Evolutionary conservation across 176 grass and related monocot genomes (phyloP), one percentile per base, ranked within the genome.

Genomic region (Oryza rufipogon): DNA sequence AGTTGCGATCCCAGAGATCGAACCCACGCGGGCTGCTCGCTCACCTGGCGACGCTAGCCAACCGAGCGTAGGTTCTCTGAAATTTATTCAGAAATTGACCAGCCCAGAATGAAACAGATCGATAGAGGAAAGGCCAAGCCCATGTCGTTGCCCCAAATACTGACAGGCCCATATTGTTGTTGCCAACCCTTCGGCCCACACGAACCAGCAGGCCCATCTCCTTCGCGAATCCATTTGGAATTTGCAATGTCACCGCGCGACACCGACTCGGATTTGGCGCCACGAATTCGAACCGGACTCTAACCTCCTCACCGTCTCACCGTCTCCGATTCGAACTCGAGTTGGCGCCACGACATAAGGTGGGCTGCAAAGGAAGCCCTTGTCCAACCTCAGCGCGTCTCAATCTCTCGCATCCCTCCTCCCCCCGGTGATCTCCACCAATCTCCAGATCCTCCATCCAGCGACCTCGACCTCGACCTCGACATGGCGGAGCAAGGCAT

Each of bases 401-500:
- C 54, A 19, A 6, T 56, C 54, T 19, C 54, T 58, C 54, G 7
- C 4, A 58, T 58, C 2, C 19, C 54, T 58, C 49, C 49, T 52
- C 52, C 54, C 54, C 12, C 17, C 54, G 7, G 7, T 58, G 54
- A 58, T 58, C 49, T 41, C 39, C 39, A 8, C 39, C 49, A 3
- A 52, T 15, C 5, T 7, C 17, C 54, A 0, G 7, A 49, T 49
- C 13, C 47, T 9, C 47, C 47, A 49, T 58, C 54, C 54, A 58
- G 54, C 19, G 19, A 14, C 54, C 17, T 14, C 54, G 6, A 58
- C 3, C 16, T 2, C 13, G 36, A 36, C 34, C 3, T 36, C 4
- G 26, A 49, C 76, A 86, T 79, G 84, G 75, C 66, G 26, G 16
- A 19, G 56, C 56, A 66, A 0, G 39, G 56, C 39, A 28, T 68